These are phyloP conservation scores for Macadamia tetraphylla DNA, from an alignment of 164 flowering plant genomes.

Conservation along the genomic window DNA sequence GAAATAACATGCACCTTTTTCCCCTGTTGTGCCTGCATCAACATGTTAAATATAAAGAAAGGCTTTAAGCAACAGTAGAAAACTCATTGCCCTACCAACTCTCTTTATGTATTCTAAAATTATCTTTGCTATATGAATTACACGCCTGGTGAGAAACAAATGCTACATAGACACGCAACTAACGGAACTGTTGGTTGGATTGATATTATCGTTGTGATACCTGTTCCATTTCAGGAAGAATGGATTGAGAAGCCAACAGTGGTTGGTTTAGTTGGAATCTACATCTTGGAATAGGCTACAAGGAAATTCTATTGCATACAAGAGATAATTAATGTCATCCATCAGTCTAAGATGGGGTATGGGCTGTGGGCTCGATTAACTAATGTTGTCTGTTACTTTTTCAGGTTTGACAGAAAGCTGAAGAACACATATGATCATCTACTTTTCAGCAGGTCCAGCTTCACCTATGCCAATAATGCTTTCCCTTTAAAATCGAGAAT, in stretches of 20 bases:
- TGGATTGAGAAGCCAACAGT: background rate
- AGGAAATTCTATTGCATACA: background rate
- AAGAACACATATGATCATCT: conserved; percentile 92
- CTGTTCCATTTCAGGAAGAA: background rate
- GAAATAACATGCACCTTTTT: too few relatives aligned
- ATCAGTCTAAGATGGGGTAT: background rate
- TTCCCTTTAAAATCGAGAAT: too few relatives aligned
- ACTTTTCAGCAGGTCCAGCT: conserved; percentile 86
- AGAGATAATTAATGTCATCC: background rate
- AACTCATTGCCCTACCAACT: too few relatives aligned
- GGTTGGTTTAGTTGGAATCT: background rate
- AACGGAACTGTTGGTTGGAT: background rate
- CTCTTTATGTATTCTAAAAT: background rate
- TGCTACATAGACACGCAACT: background rate
- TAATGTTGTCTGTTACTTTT: background rate
- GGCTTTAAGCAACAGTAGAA: too few relatives aligned
- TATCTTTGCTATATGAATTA: background rate
- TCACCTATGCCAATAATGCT: background rate
- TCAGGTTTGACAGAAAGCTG: conserved; percentile 97
- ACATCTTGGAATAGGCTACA: background rate
- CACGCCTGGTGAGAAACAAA: background rate
- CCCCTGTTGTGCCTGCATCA: too few relatives aligned
- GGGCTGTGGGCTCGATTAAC: background rate
- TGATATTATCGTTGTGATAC: background rate
- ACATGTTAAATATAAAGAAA: too few relatives aligned